Conservation (phyloP, 352 stramenopile genomes). For the Thraustotheca clavata region DNA sequence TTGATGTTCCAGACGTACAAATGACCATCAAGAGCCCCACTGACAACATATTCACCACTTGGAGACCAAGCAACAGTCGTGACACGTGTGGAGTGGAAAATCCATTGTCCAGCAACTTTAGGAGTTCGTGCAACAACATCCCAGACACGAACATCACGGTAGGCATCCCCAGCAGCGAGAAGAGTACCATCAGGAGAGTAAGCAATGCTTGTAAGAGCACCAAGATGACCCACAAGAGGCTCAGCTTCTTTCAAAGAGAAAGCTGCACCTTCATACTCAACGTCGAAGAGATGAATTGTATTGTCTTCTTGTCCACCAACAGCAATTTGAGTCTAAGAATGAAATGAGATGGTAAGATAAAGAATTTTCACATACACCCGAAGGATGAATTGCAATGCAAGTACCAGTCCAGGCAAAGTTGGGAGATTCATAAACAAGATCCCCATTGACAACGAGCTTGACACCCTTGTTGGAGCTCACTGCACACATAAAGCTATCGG, state of each 20-base stretch:
- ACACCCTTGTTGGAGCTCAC: conserved; percentile 78
- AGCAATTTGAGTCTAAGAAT: conserved; percentile 32
- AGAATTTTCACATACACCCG: conserved; percentile 34
- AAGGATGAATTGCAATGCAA: conserved; percentile 61
- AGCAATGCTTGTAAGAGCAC: conserved; percentile 58
- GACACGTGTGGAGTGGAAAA: conserved; percentile 94
- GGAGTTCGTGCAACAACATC: conserved; percentile 69
- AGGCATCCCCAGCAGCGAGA: conserved; percentile 79
- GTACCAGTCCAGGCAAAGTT: conserved; percentile 73
- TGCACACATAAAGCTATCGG: conserved; percentile 33
- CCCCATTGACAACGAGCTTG: conserved; percentile 63
- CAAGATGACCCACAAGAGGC: conserved; percentile 63
- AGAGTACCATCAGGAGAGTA: conserved; percentile 81
- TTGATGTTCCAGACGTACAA: conserved; percentile 95
- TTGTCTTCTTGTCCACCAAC: conserved; percentile 77
- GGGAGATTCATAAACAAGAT: conserved; percentile 62
- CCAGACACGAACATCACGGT: conserved; percentile 88
- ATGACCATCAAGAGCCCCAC: conserved; percentile 90
- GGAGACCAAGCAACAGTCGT: conserved; percentile 90
- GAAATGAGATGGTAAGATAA: background rate
- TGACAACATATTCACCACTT: conserved; percentile 87
- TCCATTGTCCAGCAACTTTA: conserved; percentile 90
- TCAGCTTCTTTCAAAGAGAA: conserved; percentile 46
- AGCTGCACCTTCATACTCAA: conserved; percentile 31
- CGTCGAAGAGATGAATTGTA: conserved; percentile 81